A percentile compares a stretch with the other conserved stretches of the same genome.
These are phyloP conservation scores for Trichophyton mentagrophytes DNA, from an alignment of 2,329 filamentous ascomycete genomes.

Conservation along the genomic window DNA sequence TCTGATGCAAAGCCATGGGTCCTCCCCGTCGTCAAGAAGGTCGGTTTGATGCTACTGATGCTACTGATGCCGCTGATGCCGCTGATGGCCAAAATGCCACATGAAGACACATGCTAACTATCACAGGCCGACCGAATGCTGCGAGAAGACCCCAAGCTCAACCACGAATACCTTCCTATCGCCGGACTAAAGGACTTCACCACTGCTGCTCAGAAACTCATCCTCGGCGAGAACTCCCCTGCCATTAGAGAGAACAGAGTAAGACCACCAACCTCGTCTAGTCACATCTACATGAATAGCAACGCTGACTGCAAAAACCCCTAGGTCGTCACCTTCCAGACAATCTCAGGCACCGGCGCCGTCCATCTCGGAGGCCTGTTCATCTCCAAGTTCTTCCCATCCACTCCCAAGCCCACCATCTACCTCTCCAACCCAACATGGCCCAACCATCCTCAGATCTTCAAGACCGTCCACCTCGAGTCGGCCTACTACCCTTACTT, in stretches of 20 bases:
- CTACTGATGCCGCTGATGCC: too few species aligned
- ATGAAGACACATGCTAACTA: neutral
- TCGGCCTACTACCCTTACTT: slow-evolving; percentile 90
- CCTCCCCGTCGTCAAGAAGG: slow-evolving; percentile 90
- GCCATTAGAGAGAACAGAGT: slow-evolving; percentile 74
- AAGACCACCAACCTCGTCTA: slow-evolving; percentile 15
- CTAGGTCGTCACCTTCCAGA: slow-evolving; percentile 65
- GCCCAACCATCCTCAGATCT: slow-evolving; percentile 99
- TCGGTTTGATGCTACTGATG: slow-evolving; percentile 25
- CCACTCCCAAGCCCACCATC: slow-evolving; percentile 52
- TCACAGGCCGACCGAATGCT: slow-evolving; percentile 76
- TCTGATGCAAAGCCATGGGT: slow-evolving; percentile 96
- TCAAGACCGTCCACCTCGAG: slow-evolving; percentile 71
- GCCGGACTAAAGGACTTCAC: slow-evolving; percentile 78
- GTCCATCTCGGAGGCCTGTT: slow-evolving; percentile 89
- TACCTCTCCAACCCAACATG: slow-evolving; percentile 94
- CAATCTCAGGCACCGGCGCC: slow-evolving; percentile 93
- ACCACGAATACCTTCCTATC: slow-evolving; percentile 98
- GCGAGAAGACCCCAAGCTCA: slow-evolving; percentile 74
- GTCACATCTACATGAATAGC: neutral
- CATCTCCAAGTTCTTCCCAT: slow-evolving; percentile 75
- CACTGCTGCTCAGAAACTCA: slow-evolving; percentile 76
- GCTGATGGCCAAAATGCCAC: neutral
- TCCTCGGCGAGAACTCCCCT: slow-evolving; percentile 66
- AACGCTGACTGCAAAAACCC: neutral